Evolutionary conservation across 805 yeast genomes (phyloP).

Genomic region (Saccharomycopsis olivae): DNA sequence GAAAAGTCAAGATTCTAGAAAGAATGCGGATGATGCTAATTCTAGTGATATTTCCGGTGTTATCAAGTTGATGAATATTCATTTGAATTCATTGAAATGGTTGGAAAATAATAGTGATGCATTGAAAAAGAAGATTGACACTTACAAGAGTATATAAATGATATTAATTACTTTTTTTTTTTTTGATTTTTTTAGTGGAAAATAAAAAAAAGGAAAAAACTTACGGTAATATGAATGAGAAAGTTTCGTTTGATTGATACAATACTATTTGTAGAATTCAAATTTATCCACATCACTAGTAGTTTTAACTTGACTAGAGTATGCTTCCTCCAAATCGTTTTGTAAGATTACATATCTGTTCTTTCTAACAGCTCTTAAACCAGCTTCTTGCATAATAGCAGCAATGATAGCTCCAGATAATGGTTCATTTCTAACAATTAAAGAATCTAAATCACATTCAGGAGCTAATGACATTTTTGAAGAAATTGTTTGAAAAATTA

Average conservation of each 20-base stretch:
- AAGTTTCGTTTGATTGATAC: neutral
- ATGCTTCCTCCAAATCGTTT: slow-evolving; percentile 95
- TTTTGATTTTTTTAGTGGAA: neutral
- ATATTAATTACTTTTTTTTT: neutral
- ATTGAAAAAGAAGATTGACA: slow-evolving; percentile 51
- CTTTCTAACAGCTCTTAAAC: slow-evolving; percentile 95
- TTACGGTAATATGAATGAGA: neutral
- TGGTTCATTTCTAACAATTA: slow-evolving; percentile 93
- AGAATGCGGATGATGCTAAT: slow-evolving; percentile 25
- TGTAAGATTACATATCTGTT: slow-evolving; percentile 95
- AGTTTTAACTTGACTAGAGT: slow-evolving; percentile 91
- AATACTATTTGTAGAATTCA: slow-evolving; percentile 76
- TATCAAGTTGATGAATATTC: slow-evolving; percentile 74
- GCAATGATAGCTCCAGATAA: slow-evolving; percentile 96
- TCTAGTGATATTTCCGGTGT: slow-evolving; percentile 53
- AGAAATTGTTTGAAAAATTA: slow-evolving; percentile 92
- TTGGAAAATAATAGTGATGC: slow-evolving; percentile 64
- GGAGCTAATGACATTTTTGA: slow-evolving; percentile 98
- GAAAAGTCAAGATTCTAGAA: slow-evolving; percentile 26
- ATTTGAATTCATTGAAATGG: slow-evolving; percentile 81
- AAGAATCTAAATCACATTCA: slow-evolving; percentile 90
- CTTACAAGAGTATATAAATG: slow-evolving; percentile 7
- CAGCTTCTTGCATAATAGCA: slow-evolving; percentile 99
- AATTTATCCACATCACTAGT: slow-evolving; percentile 94
- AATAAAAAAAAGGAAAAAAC: neutral